These are phyloP conservation scores for Vicia sativa DNA, from an alignment of 306 rosid species.

Conservation along the genomic window DNA sequence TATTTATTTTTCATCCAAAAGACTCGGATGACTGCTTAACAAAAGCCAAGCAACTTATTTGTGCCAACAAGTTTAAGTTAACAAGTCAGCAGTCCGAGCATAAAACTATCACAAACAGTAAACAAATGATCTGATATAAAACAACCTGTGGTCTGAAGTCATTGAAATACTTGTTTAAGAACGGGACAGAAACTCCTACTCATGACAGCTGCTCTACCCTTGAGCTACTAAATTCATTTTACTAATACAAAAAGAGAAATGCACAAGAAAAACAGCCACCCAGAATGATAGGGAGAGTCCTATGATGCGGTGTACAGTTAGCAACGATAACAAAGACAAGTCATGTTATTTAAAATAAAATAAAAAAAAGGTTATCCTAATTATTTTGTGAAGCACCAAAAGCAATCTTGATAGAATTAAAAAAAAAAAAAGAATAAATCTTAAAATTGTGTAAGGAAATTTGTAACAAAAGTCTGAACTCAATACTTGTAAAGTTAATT, in stretches of 20 bases:
- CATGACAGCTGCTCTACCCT: background rate
- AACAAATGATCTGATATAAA: background rate
- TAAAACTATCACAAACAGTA: background rate
- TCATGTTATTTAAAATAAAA: background rate
- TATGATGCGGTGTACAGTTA: background rate
- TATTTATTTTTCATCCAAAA: background rate
- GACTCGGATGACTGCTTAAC: background rate
- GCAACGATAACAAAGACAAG: background rate
- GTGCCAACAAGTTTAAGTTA: background rate
- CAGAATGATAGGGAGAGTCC: background rate
- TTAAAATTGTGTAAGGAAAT: conserved; percentile 7
- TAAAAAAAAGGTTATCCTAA: background rate
- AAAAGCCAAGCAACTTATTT: background rate
- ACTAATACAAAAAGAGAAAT: background rate
- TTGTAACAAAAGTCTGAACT: background rate
- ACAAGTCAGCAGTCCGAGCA: background rate
- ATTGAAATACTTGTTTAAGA: background rate
- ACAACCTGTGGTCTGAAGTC: background rate
- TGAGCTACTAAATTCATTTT: background rate
- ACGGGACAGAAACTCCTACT: background rate
- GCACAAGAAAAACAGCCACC: conserved; percentile 9
- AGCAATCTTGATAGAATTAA: background rate
- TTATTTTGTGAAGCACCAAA: conserved; percentile 1
- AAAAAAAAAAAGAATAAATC: conserved; percentile 3
- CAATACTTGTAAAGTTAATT: background rate